Percentiles rank a stretch among this genome's conserved stretches.
These are phyloP conservation scores for Eremothecium cymbalariae DNA, from an alignment of 1,139 yeast genomes.

Conservation along the genomic window DNA sequence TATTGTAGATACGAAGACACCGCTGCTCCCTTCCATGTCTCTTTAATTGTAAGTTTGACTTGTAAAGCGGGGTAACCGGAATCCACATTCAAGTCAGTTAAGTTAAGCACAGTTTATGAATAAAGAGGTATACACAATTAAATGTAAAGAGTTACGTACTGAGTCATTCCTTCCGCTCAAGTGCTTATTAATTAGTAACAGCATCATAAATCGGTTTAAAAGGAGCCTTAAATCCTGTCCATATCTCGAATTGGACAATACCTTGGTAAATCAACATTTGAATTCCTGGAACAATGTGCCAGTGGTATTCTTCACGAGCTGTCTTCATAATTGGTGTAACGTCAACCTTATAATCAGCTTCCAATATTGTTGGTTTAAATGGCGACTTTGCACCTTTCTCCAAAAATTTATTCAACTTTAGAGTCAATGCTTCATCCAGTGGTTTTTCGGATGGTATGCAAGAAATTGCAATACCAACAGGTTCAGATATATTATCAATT, in stretches of 20 bases:
- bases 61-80: neutral
- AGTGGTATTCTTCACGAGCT: conserved; percentile 51
- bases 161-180: too few species aligned
- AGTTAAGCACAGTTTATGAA: neutral
- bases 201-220: conserved; percentile 53
- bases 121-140: neutral
- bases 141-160: neutral
- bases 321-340: conserved; percentile 76
- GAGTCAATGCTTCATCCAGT: conserved; percentile 46
- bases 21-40: neutral
- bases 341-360: conserved; percentile 89
- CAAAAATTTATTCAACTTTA: conserved; percentile 43
- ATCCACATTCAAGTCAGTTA: neutral
- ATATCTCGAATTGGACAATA: conserved; percentile 69
- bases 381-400: conserved; percentile 31
- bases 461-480: conserved; percentile 61
- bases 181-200: conserved; percentile 34
- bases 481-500: conserved; percentile 34
- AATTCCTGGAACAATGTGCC: conserved; percentile 79
- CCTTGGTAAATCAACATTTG: conserved; percentile 94
- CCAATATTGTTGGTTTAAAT: conserved; percentile 54
- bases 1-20: neutral
- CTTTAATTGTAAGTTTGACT: neutral
- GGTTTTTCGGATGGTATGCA: conserved; percentile 87
- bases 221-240: conserved; percentile 67